Percentiles rank a stretch among this genome's conserved stretches.
These are phyloP conservation scores for Penicillium sp. DNA, from an alignment of 2,329 filamentous ascomycete genomes.

Conservation along the genomic window DNA sequence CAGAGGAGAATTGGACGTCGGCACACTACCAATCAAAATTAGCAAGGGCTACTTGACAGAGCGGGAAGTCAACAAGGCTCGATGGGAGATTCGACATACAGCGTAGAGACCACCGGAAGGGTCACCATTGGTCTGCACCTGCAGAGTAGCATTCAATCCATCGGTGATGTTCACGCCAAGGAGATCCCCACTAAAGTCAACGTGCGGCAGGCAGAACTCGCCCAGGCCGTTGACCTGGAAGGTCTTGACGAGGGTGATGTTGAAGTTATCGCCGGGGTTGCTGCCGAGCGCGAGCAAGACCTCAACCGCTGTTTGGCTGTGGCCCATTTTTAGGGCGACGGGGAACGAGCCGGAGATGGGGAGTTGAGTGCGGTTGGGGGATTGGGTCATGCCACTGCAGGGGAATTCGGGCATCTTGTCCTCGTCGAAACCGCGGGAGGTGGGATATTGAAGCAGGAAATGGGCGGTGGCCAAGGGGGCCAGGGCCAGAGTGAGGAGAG, in stretches of 20 bases:
- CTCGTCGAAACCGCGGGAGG: conserved; percentile 52
- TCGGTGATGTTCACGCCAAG: conserved; percentile 54
- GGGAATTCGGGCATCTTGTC: conserved; percentile 50
- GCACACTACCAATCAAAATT: conserved; percentile 58
- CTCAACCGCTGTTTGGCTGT: conserved; percentile 54
- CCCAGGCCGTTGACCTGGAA: conserved; percentile 63
- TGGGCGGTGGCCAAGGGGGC: conserved; percentile 55
- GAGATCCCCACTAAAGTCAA: conserved; percentile 42
- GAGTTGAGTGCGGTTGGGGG: conserved; percentile 50
- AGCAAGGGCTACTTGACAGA: neutral
- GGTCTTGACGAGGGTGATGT: conserved; percentile 65
- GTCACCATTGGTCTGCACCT: conserved; percentile 66
- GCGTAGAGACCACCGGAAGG: conserved; percentile 67
- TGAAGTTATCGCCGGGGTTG: conserved; percentile 63
- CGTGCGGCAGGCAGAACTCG: conserved; percentile 64
- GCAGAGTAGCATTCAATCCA: conserved; percentile 66
- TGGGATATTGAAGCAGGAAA: conserved; percentile 57
- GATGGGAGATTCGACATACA: conserved; percentile 41
- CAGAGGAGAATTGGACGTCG: conserved; percentile 67
- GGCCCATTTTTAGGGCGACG: conserved; percentile 55
- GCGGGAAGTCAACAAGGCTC: neutral
- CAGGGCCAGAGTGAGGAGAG: conserved; percentile 42
- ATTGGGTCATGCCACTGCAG: conserved; percentile 54
- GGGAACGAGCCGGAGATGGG: conserved; percentile 53
- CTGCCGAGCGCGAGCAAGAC: conserved; percentile 56